These are phyloP conservation scores for Paramecium caudatum DNA, from an alignment of 73 alveolate species.

Conservation along the genomic window DNA sequence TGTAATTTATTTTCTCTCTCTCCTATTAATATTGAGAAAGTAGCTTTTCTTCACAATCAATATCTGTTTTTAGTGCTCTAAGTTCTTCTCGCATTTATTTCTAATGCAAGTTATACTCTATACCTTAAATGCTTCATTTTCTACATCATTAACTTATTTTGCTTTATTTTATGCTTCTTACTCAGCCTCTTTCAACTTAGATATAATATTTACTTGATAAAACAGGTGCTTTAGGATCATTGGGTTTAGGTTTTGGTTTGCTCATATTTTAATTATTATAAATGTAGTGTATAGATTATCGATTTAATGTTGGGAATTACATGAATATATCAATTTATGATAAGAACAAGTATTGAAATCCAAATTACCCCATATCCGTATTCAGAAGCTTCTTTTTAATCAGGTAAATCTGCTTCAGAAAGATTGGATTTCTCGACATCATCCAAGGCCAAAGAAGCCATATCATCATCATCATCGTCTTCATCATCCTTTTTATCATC, in stretches of 20 bases:
- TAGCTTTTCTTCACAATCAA: conserved; percentile 92
- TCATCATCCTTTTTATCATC: background rate
- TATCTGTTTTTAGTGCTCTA: conserved; percentile 88
- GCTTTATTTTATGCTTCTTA: conserved; percentile 89
- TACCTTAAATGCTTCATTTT: conserved; percentile 87
- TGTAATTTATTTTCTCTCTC: conserved; percentile 96
- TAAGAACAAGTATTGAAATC: background rate
- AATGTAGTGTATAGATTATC: background rate
- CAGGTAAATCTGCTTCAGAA: background rate
- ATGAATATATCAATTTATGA: background rate
- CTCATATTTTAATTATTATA: background rate
- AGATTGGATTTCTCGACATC: background rate
- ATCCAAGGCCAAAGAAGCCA: background rate
- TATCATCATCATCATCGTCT: conserved; percentile 30
- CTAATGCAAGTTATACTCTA: conserved; percentile 36
- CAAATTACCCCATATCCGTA: background rate
- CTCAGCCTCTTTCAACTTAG: conserved; percentile 75
- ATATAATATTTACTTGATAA: background rate
- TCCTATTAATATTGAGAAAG: conserved; percentile 96
- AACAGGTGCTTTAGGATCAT: background rate
- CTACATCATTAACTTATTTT: conserved; percentile 88
- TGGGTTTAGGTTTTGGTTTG: background rate
- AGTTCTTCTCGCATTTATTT: conserved; percentile 87
- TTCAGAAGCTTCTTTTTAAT: background rate
- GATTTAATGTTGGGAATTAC: background rate